phyloP scores from a whole-genome alignment of 768 basidiomycete species.

The Tricholoma flavovirens region DNA sequence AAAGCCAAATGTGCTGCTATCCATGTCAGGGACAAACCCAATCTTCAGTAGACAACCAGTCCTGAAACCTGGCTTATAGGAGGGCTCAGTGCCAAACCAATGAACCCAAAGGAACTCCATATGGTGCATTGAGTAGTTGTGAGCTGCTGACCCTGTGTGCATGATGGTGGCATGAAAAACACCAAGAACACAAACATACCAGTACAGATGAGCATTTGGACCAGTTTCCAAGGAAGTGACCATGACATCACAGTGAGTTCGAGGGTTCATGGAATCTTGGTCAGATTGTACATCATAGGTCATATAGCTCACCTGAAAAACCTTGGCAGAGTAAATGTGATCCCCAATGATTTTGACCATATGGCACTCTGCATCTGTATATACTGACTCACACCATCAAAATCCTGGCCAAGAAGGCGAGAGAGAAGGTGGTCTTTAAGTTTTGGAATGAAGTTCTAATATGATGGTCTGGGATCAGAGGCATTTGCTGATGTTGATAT shows the following conservation, averaged over 20 bases:
- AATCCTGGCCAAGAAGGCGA: slow-evolving; percentile 12
- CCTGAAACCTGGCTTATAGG: neutral
- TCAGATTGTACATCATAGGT: slow-evolving; percentile 35
- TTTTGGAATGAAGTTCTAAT: slow-evolving; percentile 22
- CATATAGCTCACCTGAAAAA: slow-evolving; percentile 32
- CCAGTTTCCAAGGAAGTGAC: slow-evolving; percentile 18
- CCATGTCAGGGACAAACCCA: slow-evolving; percentile 15
- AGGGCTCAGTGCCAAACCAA: slow-evolving; percentile 17
- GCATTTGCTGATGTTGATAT: neutral
- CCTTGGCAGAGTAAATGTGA: neutral
- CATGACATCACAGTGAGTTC: no score
- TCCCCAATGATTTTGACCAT: neutral
- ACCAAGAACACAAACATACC: no score
- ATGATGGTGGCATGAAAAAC: slow-evolving; percentile 15
- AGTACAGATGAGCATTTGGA: slow-evolving; percentile 10
- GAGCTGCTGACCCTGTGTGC: no score
- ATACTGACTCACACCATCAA: neutral
- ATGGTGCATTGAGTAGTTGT: no score
- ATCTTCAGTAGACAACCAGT: slow-evolving; percentile 13
- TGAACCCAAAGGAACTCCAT: no score
- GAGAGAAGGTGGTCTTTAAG: slow-evolving; percentile 17
- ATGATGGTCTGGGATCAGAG: neutral
- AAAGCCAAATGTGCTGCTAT: slow-evolving; percentile 27
- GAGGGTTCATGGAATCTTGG: slow-evolving; percentile 40
- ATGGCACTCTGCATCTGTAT: neutral